Evolutionary conservation across 1,139 yeast species (phyloP), one percentile per base, ranked within the genome.

Genomic region (Candida smagusa): DNA sequence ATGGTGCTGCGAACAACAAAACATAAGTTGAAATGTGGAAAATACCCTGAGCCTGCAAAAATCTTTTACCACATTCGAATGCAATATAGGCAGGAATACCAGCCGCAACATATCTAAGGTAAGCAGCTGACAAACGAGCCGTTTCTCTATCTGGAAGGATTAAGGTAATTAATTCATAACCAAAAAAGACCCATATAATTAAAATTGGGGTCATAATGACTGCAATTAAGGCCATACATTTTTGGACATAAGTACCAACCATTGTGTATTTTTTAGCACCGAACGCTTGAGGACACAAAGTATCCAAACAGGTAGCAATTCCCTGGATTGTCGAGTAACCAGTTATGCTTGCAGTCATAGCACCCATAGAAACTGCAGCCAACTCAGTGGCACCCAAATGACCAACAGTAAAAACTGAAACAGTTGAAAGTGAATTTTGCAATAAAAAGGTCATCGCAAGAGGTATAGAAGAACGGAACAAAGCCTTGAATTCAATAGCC

Each of bases 281-380:
- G 50, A 74, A 77, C 3, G 81, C 81, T 50, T 77, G 82, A 1
- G 82, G 81, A 51, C 96, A 87, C 29, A 89, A 64, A 0, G 96
- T 88, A 53, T 89, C 97, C 39, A 89, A 67, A 16, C 95, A 79
- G 0, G 96, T 88, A 0, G 96, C 78, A 27, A 77, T 64, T 34
- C 83, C 83, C 39, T 76, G 77, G 38, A 77, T 77, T 9, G 79
- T 69, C 3, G 81, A 77, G 45, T 76, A 75, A 7, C 81, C 81
- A 2, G 81, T 71, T 32, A 77, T 77, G 45, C 75, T 77, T 3
- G 79, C 78, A 9, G 80, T 74, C 82, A 77, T 77, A 3, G 80
- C 70, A n/a, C 82, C 82, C 65, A 77, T 66, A 2, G 79, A 72
- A 12, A 77, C 81, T 3, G 82, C 82, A 3, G 81, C 82, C 41